These are phyloP conservation scores for Hypholoma sublateritium DNA, from an alignment of 768 basidiomycete genomes.

Conservation along the genomic window DNA sequence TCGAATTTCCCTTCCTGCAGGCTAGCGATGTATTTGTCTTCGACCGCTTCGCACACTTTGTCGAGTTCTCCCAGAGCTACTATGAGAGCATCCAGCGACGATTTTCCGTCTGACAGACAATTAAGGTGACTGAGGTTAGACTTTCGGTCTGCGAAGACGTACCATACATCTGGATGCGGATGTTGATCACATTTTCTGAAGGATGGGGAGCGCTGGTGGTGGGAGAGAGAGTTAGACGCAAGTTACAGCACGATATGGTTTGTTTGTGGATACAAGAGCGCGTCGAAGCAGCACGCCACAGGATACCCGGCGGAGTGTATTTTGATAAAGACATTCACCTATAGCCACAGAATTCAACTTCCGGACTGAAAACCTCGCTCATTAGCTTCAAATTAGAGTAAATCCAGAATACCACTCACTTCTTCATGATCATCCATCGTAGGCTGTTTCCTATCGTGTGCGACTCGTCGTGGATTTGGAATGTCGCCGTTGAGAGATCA, in stretches of 20 bases:
- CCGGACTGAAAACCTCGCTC: slow-evolving; percentile 56
- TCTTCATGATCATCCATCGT: slow-evolving; percentile 99
- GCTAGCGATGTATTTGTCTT: slow-evolving; percentile 65
- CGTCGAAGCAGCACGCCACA: not conserved
- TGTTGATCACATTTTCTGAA: slow-evolving; percentile 92
- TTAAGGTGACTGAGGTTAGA: too few relatives aligned
- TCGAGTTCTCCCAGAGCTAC: slow-evolving; percentile 79
- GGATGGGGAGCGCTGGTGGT: slow-evolving; percentile 86
- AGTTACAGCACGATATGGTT: not conserved
- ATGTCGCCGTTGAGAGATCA: slow-evolving; percentile 88
- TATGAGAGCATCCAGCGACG: slow-evolving; percentile 79
- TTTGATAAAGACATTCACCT: slow-evolving; percentile 46
- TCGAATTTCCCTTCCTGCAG: slow-evolving; percentile 55
- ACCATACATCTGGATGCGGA: slow-evolving; percentile 99
- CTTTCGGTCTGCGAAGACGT: slow-evolving; percentile 28
- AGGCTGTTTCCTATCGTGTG: slow-evolving; percentile 96
- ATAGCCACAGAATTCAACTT: slow-evolving; percentile 98
- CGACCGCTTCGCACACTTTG: slow-evolving; percentile 67
- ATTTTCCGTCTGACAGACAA: slow-evolving; percentile 68
- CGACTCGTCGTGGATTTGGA: slow-evolving; percentile 88
- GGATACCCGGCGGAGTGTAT: not conserved
- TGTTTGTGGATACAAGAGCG: not conserved
- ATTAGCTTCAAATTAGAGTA: not conserved
- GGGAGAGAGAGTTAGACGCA: not conserved
- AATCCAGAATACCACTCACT: slow-evolving; percentile 50